Percentiles rank a stretch among this genome's conserved stretches.
phyloP scores from a whole-genome alignment of 2,329 filamentous ascomycete genomes.

The Aspergillus clavatus region DNA sequence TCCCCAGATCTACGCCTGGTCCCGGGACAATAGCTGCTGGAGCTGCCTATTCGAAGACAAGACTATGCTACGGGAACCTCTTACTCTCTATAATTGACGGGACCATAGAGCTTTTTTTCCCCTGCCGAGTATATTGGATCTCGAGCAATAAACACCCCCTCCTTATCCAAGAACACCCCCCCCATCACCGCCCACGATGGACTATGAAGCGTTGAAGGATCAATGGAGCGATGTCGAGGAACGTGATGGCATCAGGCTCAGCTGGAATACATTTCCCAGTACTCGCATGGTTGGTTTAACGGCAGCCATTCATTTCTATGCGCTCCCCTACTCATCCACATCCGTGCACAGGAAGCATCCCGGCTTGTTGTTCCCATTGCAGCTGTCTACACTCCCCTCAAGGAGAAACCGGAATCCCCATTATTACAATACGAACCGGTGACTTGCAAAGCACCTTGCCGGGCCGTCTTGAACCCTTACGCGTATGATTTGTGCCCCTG shows the following conservation, averaged over 20 bases:
- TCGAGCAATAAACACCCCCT: slow-evolving; percentile 16
- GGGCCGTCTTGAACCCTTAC: slow-evolving; percentile 93
- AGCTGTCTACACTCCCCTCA: slow-evolving; percentile 89
- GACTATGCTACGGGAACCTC: slow-evolving; percentile 28
- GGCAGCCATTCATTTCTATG: slow-evolving; percentile 6
- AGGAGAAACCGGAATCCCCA: slow-evolving; percentile 84
- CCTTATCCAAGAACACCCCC: slow-evolving; percentile 21
- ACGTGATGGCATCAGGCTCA: slow-evolving; percentile 88
- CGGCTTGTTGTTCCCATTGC: slow-evolving; percentile 93
- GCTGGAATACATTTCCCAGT: slow-evolving; percentile 98
- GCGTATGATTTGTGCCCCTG: slow-evolving; percentile 57
- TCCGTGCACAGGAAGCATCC: slow-evolving; percentile 70
- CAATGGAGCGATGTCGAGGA: slow-evolving; percentile 97
- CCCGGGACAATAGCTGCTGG: slow-evolving; percentile 28
- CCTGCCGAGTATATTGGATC: slow-evolving; percentile 11
- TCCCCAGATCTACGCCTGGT: slow-evolving; percentile 26
- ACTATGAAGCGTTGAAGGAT: slow-evolving; percentile 89
- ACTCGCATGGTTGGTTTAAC: slow-evolving; percentile 74
- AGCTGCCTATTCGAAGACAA: slow-evolving; percentile 25
- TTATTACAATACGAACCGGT: slow-evolving; percentile 94
- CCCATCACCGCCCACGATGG: slow-evolving; percentile 55
- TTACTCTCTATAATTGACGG: slow-evolving; percentile 17
- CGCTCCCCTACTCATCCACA: slow-evolving; percentile 21
- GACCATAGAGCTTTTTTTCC: slow-evolving; percentile 15
- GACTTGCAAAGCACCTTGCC: slow-evolving; percentile 91